Evolutionary conservation across 768 basidiomycete genomes (phyloP).

Genomic region (Suillus alpinus): DNA sequence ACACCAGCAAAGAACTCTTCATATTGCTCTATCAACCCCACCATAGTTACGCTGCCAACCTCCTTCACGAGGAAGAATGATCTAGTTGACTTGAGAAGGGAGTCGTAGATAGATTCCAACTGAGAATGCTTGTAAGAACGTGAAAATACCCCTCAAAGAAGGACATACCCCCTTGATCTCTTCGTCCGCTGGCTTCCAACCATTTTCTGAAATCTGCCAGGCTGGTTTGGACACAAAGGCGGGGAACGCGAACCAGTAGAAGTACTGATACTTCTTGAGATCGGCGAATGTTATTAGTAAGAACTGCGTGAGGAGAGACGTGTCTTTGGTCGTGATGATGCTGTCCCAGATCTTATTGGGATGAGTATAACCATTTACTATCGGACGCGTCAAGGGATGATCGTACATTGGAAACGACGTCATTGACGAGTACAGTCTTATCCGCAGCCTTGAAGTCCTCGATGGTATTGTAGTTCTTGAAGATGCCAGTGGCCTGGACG

Average conservation of each 20-base stretch:
- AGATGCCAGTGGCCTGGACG: conserved; percentile 54
- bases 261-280: conserved; percentile 97
- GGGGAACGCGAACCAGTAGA: conserved; percentile 98
- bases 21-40: conserved; percentile 57
- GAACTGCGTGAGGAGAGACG: conserved; percentile 67
- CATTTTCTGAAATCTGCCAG: conserved; percentile 74
- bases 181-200: conserved; percentile 52
- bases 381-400: not conserved
- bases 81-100: conserved; percentile 39
- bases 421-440: conserved; percentile 84
- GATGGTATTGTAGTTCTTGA: conserved; percentile 97
- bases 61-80: conserved; percentile 65
- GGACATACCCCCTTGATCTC: conserved; percentile 31
- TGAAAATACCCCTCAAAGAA: not conserved
- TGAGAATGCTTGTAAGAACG: conserved; percentile 19
- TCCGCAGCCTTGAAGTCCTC: conserved; percentile 91
- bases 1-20: conserved; percentile 52
- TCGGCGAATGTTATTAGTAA: conserved; percentile 93
- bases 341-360: conserved; percentile 64
- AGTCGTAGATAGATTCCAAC: conserved; percentile 51
- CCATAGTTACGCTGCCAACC: conserved; percentile 31
- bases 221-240: conserved; percentile 86
- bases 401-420: conserved; percentile 62
- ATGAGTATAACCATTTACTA: not conserved
- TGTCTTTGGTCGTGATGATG: conserved; percentile 49